Percentiles rank a stretch among this genome's conserved stretches.
Evolutionary conservation across 768 basidiomycete genomes (phyloP).

Genomic region (Tricholoma matsutake): DNA sequence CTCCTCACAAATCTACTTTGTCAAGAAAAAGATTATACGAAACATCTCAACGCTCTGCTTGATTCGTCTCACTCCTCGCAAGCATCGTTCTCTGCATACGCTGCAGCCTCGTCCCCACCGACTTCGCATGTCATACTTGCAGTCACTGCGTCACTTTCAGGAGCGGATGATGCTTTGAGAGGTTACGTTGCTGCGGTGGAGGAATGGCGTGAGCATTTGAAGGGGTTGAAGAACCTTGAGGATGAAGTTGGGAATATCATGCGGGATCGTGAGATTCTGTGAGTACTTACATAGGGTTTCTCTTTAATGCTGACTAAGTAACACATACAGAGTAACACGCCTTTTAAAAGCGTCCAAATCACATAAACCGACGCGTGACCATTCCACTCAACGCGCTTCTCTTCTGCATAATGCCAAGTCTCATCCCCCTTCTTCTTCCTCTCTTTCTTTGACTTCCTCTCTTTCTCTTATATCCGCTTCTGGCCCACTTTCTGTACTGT

Average conservation of each 20-base stretch:
- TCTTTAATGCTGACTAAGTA: neutral
- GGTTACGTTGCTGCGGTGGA: constrained; percentile 61
- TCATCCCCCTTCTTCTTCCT: constrained; percentile 31
- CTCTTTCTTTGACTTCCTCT: constrained; percentile 21
- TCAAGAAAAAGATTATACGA: constrained; percentile 71
- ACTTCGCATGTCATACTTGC: constrained; percentile 51
- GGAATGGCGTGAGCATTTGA: constrained; percentile 60
- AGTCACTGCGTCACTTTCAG: constrained; percentile 55
- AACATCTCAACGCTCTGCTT: constrained; percentile 55
- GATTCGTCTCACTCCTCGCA: constrained; percentile 58
- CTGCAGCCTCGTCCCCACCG: constrained; percentile 58
- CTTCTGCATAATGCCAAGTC: constrained; percentile 21
- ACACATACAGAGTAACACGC: constrained; percentile 62
- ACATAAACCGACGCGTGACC: constrained; percentile 37
- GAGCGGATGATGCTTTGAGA: constrained; percentile 66
- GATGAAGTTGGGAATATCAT: constrained; percentile 70
- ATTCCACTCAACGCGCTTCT: neutral
- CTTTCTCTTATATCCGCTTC: constrained; percentile 24
- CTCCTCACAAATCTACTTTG: constrained; percentile 64
- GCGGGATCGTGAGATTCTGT: constrained; percentile 82
- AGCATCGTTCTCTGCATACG: constrained; percentile 69
- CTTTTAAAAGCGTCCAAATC: constrained; percentile 75
- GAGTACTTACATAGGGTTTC: constrained; percentile 31
- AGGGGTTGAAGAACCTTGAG: constrained; percentile 60
- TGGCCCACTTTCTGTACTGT: constrained; percentile 14